Evolutionary conservation across 306 rosid species (phyloP).

Genomic region (Cucurbita pepo): DNA sequence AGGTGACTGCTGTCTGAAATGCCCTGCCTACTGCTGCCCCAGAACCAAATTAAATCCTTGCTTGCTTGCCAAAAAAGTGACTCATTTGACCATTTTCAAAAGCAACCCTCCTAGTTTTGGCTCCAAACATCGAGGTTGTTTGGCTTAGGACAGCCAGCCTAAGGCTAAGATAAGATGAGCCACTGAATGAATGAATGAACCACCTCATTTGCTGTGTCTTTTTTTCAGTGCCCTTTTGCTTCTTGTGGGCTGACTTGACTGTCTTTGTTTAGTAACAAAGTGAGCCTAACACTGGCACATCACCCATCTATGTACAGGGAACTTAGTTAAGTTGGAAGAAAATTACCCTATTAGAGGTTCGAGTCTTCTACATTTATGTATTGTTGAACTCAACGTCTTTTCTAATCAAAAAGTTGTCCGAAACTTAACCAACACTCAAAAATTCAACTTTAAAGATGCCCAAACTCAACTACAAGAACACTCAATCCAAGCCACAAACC

Average conservation of each 20-base stretch:
- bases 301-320: not conserved
- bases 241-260: not conserved
- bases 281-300: not conserved
- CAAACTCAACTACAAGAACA: not conserved
- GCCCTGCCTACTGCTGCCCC: not conserved
- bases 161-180: not conserved
- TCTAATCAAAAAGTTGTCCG: not conserved
- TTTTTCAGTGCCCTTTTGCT: not conserved
- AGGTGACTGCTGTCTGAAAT: not conserved
- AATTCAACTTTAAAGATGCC: not conserved
- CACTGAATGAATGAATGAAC: not conserved
- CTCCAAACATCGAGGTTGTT: not conserved
- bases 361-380: too few relatives aligned
- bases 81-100: not conserved
- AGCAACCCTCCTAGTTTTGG: not conserved
- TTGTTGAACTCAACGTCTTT: too few relatives aligned
- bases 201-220: not conserved
- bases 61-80: too few relatives aligned
- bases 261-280: not conserved
- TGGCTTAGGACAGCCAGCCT: not conserved
- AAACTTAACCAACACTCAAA: not conserved
- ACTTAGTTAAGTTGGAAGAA: not conserved
- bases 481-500: not conserved
- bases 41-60: not conserved
- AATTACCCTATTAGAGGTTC: too few relatives aligned